Conservation (phyloP, 768 basidiomycete genomes). For the Mycena rosella region DNA sequence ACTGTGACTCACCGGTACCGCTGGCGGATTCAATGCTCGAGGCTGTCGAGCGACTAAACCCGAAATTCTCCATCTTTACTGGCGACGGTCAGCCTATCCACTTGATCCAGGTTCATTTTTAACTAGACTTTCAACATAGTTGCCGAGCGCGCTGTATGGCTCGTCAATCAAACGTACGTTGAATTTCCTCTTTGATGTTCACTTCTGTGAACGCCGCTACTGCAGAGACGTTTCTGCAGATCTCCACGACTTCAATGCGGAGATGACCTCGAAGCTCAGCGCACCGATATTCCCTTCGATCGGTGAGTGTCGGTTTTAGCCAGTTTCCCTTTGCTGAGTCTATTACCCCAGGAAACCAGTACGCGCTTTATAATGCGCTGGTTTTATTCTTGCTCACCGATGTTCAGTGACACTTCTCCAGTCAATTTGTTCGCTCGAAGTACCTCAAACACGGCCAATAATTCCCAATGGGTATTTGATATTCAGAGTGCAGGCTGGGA, state of each 20-base stretch:
- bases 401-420: slow-evolving; percentile 52
- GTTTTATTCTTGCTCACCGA: neutral
- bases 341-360: slow-evolving; percentile 20
- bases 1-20: slow-evolving; percentile 51
- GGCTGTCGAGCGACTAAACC: slow-evolving; percentile 43
- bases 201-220: neutral
- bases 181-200: neutral
- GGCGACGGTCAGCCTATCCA: slow-evolving; percentile 44
- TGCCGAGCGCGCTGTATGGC: slow-evolving; percentile 44
- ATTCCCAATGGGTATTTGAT: slow-evolving; percentile 53
- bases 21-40: slow-evolving; percentile 53
- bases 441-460: slow-evolving; percentile 41
- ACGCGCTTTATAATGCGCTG: neutral
- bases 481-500: slow-evolving; percentile 45
- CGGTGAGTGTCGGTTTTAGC: slow-evolving; percentile 33
- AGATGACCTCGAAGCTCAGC: slow-evolving; percentile 43
- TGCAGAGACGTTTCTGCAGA: slow-evolving; percentile 44
- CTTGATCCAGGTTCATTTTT: neutral
- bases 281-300: slow-evolving; percentile 45
- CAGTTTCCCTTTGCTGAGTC: neutral
- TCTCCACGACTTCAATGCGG: slow-evolving; percentile 44
- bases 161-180: slow-evolving; percentile 44
- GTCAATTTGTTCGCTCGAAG: slow-evolving; percentile 55
- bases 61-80: slow-evolving; percentile 53
- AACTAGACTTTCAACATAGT: neutral